These are phyloP conservation scores for Aspergillus sp. DNA, from an alignment of 2,329 filamentous ascomycete genomes.

Conservation along the genomic window DNA sequence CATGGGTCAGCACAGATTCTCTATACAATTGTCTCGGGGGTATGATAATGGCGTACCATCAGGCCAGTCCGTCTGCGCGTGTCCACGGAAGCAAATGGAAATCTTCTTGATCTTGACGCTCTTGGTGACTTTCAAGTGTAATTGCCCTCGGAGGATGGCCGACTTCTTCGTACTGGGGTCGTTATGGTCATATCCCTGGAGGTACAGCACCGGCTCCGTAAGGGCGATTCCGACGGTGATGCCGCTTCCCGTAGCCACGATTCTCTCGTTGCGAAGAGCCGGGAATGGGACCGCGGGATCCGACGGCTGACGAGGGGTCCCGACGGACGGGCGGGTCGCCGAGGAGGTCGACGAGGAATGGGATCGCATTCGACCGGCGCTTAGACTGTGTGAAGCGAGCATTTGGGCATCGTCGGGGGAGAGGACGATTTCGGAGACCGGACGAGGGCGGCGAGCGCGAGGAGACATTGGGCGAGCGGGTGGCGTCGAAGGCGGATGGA, in stretches of 20 bases:
- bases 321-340: slow-evolving; percentile 19
- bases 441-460: slow-evolving; percentile 25
- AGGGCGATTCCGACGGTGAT: slow-evolving; percentile 47
- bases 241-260: slow-evolving; percentile 49
- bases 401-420: slow-evolving; percentile 34
- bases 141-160: slow-evolving; percentile 78
- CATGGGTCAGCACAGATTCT: slow-evolving; percentile 4
- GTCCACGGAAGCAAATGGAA: slow-evolving; percentile 80
- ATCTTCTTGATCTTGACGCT: slow-evolving; percentile 91
- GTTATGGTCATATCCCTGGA: slow-evolving; percentile 50
- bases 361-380: slow-evolving; percentile 22
- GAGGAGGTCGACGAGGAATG: slow-evolving; percentile 27
- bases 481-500: slow-evolving; percentile 21
- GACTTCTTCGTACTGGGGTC: slow-evolving; percentile 63
- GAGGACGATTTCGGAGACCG: slow-evolving; percentile 37
- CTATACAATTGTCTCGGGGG: not conserved
- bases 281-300: slow-evolving; percentile 32
- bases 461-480: slow-evolving; percentile 25
- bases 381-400: slow-evolving; percentile 21
- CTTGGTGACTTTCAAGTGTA: slow-evolving; percentile 81
- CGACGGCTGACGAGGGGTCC: slow-evolving; percentile 19
- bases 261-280: slow-evolving; percentile 44
- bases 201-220: slow-evolving; percentile 49
- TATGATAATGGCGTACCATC: slow-evolving; percentile 57
- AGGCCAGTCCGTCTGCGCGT: slow-evolving; percentile 90